Conservation (phyloP, 2,329 filamentous ascomycete species). For the Blastomyces emzantsi region DNA sequence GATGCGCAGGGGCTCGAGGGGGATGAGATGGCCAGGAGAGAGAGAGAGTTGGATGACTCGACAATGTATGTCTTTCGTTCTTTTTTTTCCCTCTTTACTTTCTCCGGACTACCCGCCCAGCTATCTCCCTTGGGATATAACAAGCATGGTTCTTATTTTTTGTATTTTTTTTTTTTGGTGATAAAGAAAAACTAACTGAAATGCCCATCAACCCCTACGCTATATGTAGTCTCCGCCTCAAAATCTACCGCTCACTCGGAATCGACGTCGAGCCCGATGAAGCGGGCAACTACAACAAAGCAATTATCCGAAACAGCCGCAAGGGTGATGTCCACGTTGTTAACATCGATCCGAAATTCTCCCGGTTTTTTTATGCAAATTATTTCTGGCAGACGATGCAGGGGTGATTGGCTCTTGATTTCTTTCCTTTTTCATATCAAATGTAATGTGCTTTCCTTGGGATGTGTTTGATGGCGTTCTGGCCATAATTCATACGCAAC, state of each 20-base stretch:
- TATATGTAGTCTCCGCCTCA: conserved; percentile 58
- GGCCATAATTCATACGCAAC: neutral
- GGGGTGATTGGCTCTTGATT: conserved; percentile 21
- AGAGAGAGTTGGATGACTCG: conserved; percentile 43
- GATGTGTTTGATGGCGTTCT: neutral
- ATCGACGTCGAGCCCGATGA: conserved; percentile 79
- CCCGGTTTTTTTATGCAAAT: conserved; percentile 83
- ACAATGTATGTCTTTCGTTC: conserved; percentile 32
- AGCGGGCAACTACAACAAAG: conserved; percentile 74
- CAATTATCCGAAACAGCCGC: conserved; percentile 71
- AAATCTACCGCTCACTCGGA: conserved; percentile 82
- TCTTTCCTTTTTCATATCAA: neutral
- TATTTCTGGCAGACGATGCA: conserved; percentile 90
- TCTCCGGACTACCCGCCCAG: neutral
- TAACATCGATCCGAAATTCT: conserved; percentile 88
- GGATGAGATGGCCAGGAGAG: conserved; percentile 42
- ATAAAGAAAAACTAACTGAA: neutral
- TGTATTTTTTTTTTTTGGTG: neutral
- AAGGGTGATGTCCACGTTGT: conserved; percentile 93
- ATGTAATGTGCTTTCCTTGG: neutral
- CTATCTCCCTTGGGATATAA: too few relatives aligned
- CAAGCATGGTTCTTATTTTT: too few relatives aligned
- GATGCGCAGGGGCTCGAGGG: conserved; percentile 84
- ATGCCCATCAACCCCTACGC: too few relatives aligned
- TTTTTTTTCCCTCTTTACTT: neutral